These are phyloP conservation scores for Diaporthe australafricana DNA, from an alignment of 2,329 filamentous ascomycete species.

Conservation along the genomic window DNA sequence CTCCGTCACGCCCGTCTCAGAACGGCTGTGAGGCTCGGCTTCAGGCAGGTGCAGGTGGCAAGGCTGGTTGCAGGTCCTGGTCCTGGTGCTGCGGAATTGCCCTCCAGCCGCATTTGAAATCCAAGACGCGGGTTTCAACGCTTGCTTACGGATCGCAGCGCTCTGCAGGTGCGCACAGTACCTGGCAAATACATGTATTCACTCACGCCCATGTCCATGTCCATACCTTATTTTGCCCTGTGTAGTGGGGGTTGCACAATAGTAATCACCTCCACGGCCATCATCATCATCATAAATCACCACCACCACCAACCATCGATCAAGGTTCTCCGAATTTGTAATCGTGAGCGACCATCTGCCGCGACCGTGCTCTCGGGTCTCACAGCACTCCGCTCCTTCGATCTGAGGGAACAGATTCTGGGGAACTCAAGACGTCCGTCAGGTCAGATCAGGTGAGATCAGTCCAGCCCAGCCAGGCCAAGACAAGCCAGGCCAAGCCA, in stretches of 20 bases:
- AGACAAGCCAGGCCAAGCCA: background rate
- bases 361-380: constrained; percentile 17
- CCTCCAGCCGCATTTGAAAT: constrained; percentile 15
- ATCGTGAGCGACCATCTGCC: background rate
- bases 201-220: background rate
- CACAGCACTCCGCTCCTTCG: constrained; percentile 5
- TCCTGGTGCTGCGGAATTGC: too few relatives aligned
- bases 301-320: background rate
- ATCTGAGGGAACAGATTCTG: constrained; percentile 8
- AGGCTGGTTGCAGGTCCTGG: constrained; percentile 11
- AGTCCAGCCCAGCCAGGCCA: background rate
- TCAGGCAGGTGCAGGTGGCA: background rate
- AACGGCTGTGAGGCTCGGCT: constrained; percentile 3
- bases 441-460: constrained; percentile 7
- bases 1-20: background rate
- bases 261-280: background rate
- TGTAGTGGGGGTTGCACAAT: too few relatives aligned
- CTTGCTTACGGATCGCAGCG: constrained; percentile 15
- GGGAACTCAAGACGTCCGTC: background rate
- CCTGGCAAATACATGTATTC: too few relatives aligned
- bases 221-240: background rate
- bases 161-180: background rate
- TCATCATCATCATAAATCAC: background rate
- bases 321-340: constrained; percentile 18
- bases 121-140: constrained; percentile 24